Conservation (phyloP, 495 filamentous ascomycete genomes). For the Bryoglossum gracile region DNA sequence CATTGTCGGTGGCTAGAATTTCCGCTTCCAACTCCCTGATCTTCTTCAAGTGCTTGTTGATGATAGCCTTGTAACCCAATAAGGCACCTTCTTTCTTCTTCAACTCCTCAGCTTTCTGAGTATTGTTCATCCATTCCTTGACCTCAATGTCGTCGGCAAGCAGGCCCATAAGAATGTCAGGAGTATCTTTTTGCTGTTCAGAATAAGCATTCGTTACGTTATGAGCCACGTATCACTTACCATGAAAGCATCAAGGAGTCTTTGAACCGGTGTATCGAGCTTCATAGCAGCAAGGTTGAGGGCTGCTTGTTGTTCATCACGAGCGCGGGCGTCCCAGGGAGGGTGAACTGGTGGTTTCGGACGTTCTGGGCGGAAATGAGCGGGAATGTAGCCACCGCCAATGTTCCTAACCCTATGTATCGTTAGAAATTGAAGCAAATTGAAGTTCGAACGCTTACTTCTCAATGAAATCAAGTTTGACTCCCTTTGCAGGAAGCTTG, state of each 20-base stretch:
- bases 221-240: slow-evolving; percentile 29
- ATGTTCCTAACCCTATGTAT: neutral
- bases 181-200: too few species aligned
- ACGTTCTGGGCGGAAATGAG: slow-evolving; percentile 8
- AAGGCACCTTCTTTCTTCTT: too few species aligned
- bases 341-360: slow-evolving; percentile 7
- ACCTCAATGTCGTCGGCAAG: too few species aligned
- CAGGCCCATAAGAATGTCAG: too few species aligned
- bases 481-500: slow-evolving; percentile 60
- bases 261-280: slow-evolving; percentile 21
- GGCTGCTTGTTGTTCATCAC: slow-evolving; percentile 47
- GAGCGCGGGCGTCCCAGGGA: slow-evolving; percentile 2
- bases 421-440: slow-evolving; percentile 22
- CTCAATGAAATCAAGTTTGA: slow-evolving; percentile 70
- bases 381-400: neutral
- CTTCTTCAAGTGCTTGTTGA: too few species aligned
- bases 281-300: slow-evolving; percentile 39
- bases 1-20: too few species aligned
- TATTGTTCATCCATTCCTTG: too few species aligned
- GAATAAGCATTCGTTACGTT: slow-evolving; percentile 17
- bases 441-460: slow-evolving; percentile 33
- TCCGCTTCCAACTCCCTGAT: too few species aligned
- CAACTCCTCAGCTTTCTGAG: too few species aligned
- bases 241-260: slow-evolving; percentile 36
- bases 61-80: too few species aligned